phyloP scores from a whole-genome alignment of 176 grass and related monocot genomes.

The Hsuehochloa calcarea region DNA sequence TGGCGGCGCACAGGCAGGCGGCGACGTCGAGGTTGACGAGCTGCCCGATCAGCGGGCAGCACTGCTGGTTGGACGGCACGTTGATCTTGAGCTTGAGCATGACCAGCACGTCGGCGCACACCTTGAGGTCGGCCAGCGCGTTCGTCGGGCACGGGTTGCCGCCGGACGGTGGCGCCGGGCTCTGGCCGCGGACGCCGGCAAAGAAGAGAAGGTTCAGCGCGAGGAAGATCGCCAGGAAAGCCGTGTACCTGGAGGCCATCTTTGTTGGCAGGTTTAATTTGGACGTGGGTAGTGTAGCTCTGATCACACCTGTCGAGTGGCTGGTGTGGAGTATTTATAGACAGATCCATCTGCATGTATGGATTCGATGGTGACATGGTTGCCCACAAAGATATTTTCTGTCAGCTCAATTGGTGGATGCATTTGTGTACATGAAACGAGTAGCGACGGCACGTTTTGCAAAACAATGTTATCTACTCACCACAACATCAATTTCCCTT shows the following conservation, averaged over 20 bases:
- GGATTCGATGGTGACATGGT: background rate
- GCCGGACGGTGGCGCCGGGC: background rate
- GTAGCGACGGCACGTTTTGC: background rate
- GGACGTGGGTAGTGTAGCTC: background rate
- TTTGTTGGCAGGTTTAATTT: background rate
- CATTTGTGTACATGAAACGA: conserved; percentile 10
- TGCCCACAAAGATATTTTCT: conserved; percentile 23
- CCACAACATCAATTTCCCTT: background rate
- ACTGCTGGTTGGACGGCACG: conserved; percentile 45
- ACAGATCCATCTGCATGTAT: background rate
- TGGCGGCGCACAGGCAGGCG: conserved; percentile 59
- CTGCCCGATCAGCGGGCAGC: conserved; percentile 50
- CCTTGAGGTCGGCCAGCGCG: conserved; percentile 43
- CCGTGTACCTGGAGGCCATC: background rate
- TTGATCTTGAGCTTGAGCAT: conserved; percentile 52
- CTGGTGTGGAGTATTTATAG: conserved; percentile 24
- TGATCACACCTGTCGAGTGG: too few relatives aligned
- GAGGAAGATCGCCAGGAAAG: conserved; percentile 13
- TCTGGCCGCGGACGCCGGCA: conserved; percentile 21
- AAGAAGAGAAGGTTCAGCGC: background rate
- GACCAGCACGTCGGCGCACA: conserved; percentile 57
- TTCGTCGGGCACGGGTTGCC: conserved; percentile 56
- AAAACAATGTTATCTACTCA: conserved; percentile 16
- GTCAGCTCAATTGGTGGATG: background rate
- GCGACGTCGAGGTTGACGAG: conserved; percentile 53